Evolutionary conservation across 345 rosid species (phyloP), one percentile per base, ranked within the genome.

Genomic region (Boechera retrofracta): DNA sequence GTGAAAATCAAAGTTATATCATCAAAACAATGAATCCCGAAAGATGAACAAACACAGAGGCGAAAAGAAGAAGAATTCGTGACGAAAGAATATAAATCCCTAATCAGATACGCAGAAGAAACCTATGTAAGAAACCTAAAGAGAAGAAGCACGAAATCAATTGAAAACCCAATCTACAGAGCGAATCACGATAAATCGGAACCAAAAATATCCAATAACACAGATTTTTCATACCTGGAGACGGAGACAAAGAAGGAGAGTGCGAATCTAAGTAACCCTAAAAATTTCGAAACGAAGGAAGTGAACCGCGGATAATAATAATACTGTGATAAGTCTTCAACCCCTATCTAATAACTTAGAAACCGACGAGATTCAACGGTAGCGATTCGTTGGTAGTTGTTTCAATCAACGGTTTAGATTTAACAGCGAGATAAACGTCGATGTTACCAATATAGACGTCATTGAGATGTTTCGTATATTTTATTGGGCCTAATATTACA

Each of bases 301-400:
- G 59, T 32, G 71, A 69, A 63, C 65, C 58, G 65, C 75, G 52
- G 75, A 76, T 41, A 5, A 66, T 24, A 33, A 76, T 51, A 3
- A 67, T 16, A 36, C 64, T 63, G 6, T 7, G 5, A 5, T 16
- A 47, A 4, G n/a, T 15, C 13, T 58, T 32, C 21, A 5, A 31
- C 59, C 71, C 52, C 71, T 70, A 70, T 70, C 71, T 63, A 63
- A 61, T 76, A 60, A 62, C 45, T 41, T 53, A 6, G 29, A 56
- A 64, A 61, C 76, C 60, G 70, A 77, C 71, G 65, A 76, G 15
- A 69, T 33, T 69, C 51, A 77, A 77, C 71, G 80, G 71, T 33
- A 0, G 0, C 0, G 75, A 77, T 77, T 67, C 10, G 41, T 61
- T 32, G 18, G 36, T 52, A 1, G 28, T 39, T 6, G 38, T 55